Conservation (phyloP, 257 asterid species). For the Solanum neorickii region DNA sequence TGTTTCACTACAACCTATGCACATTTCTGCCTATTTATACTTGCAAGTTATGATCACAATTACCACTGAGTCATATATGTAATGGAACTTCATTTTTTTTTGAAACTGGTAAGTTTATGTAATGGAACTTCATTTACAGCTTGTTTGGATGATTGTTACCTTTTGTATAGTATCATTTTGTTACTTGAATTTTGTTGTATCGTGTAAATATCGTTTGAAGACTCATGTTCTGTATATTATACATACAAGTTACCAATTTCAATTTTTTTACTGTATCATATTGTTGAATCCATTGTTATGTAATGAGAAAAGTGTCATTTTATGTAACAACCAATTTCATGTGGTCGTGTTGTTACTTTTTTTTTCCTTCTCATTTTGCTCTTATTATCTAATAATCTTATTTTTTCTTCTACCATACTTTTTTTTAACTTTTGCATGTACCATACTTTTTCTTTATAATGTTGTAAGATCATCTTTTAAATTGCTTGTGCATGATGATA, state of each 20-base stretch:
- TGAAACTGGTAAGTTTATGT: background rate
- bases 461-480: background rate
- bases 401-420: background rate
- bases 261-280: background rate
- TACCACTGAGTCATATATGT: background rate
- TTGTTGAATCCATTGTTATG: background rate
- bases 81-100: background rate
- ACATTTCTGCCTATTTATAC: background rate
- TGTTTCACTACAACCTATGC: background rate
- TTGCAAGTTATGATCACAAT: background rate
- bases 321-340: background rate
- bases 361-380: background rate
- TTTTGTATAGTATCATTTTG: background rate
- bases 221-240: background rate
- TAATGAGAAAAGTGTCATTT: background rate
- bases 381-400: background rate
- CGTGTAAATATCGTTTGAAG: background rate
- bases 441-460: background rate
- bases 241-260: background rate
- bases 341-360: background rate
- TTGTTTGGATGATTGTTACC: background rate
- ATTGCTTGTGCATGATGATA: background rate
- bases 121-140: background rate
- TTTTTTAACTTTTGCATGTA: background rate
- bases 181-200: background rate